Evolutionary conservation across 192 early-diverging fungal genomes (phyloP), one percentile per base, ranked within the genome.

Genomic region (Podila minutissima): DNA sequence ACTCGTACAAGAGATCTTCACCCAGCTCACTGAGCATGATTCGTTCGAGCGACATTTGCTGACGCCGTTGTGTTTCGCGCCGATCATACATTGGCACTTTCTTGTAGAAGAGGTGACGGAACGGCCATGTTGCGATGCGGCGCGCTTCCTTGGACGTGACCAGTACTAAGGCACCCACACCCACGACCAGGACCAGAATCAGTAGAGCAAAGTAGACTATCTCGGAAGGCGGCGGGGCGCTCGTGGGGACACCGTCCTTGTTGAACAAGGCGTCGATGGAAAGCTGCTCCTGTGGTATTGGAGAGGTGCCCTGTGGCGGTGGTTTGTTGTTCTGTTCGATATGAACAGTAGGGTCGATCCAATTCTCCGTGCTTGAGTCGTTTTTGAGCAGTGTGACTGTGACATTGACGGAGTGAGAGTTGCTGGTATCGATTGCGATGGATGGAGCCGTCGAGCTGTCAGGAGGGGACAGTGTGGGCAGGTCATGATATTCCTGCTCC

Each of bases 21-120:
- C 74, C 74, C 61, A 75, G 19, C 29, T 75, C 74, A 28, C 32
- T 50, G 28, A 75, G 35, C 74, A 75, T 75, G 37, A 75, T 50
- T 41, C 60, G 1, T 8, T 75, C 74, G 62, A 75, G 59, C 6
- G 67, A 74, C 26, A 37, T 33, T 7, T 29, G 31, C 8, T 37
- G 33, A 22, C 33, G 28, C 35, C 62, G 62, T 35, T 63, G 20
- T 3, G 9, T 7, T 7, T 63, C 29, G 9, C 33, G 41, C 4
- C 35, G 24, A 7, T 68, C 67, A 4, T 69, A 29, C 5, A 29
- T n/a, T 1, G 74, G 66, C 1, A 75, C 7, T 60, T 69, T 75
- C 13, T 49, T 69, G 29, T 75, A 75, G 24, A 65, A 65, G 20
- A 75, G 6, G 13, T 64, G 59, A 20, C 67, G 66, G 62, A 61